Percentiles rank a stretch among this genome's conserved stretches.
phyloP scores from a whole-genome alignment of 2,329 filamentous ascomycete species.

The Fusarium nygamai region DNA sequence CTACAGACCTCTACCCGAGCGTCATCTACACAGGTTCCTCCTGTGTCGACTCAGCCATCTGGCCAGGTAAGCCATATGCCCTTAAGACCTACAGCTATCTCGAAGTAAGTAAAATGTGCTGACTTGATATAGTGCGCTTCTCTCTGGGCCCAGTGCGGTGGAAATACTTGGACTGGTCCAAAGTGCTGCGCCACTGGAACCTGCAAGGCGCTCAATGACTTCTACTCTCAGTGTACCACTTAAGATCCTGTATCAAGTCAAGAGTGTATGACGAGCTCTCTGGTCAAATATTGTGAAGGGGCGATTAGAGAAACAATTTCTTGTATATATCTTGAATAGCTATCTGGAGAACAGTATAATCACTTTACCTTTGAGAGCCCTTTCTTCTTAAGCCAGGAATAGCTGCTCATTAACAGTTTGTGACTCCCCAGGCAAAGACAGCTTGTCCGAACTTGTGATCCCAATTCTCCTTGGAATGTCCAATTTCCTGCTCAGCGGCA shows the following conservation, averaged over 20 bases:
- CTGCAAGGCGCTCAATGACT: not conserved
- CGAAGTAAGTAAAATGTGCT: not conserved
- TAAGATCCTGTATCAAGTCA: not conserved
- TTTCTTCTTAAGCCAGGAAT: fast-evolving
- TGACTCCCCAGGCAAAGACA: not conserved
- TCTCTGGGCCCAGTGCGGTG: constrained; percentile 3
- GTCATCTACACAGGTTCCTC: not conserved
- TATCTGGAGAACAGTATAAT: too few relatives aligned
- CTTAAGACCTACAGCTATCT: fast-evolving
- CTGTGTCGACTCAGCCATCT: not conserved
- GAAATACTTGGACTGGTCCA: not conserved
- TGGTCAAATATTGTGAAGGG: fast-evolving
- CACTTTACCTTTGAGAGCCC: too few relatives aligned
- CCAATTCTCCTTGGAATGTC: not conserved
- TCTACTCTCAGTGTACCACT: constrained; percentile 5
- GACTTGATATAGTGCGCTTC: not conserved
- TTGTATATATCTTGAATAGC: not conserved
- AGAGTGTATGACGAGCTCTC: fast-evolving
- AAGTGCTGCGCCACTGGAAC: constrained; percentile 19
- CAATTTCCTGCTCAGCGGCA: not conserved
- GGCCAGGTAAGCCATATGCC: not conserved
- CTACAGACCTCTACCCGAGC: not conserved
- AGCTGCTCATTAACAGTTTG: not conserved
- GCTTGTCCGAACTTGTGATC: not conserved
- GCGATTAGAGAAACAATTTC: fast-evolving